Base-by-base conservation (phyloP, 352 stramenopile species). In the Phytophthora hybrid region DNA sequence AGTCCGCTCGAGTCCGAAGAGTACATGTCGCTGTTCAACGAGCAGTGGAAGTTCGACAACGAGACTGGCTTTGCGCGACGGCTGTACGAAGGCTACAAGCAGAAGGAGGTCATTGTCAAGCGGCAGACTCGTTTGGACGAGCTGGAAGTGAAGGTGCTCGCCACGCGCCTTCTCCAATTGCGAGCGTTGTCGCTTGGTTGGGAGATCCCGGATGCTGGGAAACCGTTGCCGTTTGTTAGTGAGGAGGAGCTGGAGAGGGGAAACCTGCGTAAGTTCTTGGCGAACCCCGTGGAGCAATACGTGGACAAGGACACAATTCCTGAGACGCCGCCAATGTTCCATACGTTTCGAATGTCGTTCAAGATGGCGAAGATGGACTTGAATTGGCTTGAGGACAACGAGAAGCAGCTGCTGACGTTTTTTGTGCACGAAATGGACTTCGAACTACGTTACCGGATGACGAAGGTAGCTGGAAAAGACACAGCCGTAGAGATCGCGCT, bases 221-320 rank as follows among this genome's bases (percentile, higher is more conserved):
- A 76, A 4, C 74, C 82, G 8, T 59, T 96, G 56, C 83, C 76
- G 8, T 80, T 83, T 39, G 77, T 76, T 13, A 73, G 72, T 19
- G 75, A 88, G 41, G 78, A 89, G 3, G 67, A 82, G 3, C 66
- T 86, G 49, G 80, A 83, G 14, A 78, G 73, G 23, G 84, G 81
- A 31, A 83, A 93, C 46, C 54, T 97, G 51, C 79, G 77, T 16
- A 83, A 81, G 47, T 93, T 97, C 29, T 44, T 94, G n/a, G 65
- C 74, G 32, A 91, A 79, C n/a, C 66, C 87, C 18, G 46, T 93
- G 1, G 81, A 93, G 55, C 76, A 87, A 31, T 96, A 96, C 52
- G 61, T 85, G 11, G 65, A 76, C 44, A 81, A 91, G 34, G 67
- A 80, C 3, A 71, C 83, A 14, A 76, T 88, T 19, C 82, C 71